Evolutionary conservation across 305 asterid genomes (phyloP), one percentile per base, ranked within the genome.

Genomic region (Rubia peregrina): DNA sequence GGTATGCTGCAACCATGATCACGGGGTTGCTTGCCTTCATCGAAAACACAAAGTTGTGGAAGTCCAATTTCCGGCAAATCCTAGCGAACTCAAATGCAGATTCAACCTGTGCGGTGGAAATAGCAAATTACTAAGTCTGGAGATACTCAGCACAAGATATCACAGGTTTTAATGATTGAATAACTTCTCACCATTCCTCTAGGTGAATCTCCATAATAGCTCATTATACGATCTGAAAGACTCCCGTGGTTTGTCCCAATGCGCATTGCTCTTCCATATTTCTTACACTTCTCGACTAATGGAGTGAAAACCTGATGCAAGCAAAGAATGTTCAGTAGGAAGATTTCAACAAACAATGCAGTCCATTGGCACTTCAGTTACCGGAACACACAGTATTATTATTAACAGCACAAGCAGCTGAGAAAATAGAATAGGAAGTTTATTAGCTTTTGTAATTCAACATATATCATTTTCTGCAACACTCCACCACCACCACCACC

Each of bases 21-120:
- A 95, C 99, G 0, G 99, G 99, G 81, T 92, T 95, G 89, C 99
- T 95, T 38, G 99, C 98, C 88, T 95, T 95, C 99, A 92, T 95
- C 62, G 99, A 95, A 80, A 95, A 95, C 61, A 90, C 98, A 40
- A 92, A 95, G 76, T 95, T 88, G 80, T 95, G 99, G 85, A 81
- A 95, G 87, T 95, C 96, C 84, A 95, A 80, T 75, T 92, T 95
- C 77, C 95, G 83, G 67, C 99, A 95, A 76, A 95, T 95, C 79
- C 98, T 85, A 24, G 96, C 96, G 43, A 88, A 92, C 87, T 95
- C 99, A 80, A 95, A 95, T 71, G 99, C 99, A 63, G 99, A 95
- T 83, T 95, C 98, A 42, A 94, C 97, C 98, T 94, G 89, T 82
- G 65, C 67, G 49, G 74, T 48, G 46, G 68, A 74, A 44, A 73